These are phyloP conservation scores for Pythium aristosporum DNA, from an alignment of 352 stramenopile genomes.

Conservation along the genomic window DNA sequence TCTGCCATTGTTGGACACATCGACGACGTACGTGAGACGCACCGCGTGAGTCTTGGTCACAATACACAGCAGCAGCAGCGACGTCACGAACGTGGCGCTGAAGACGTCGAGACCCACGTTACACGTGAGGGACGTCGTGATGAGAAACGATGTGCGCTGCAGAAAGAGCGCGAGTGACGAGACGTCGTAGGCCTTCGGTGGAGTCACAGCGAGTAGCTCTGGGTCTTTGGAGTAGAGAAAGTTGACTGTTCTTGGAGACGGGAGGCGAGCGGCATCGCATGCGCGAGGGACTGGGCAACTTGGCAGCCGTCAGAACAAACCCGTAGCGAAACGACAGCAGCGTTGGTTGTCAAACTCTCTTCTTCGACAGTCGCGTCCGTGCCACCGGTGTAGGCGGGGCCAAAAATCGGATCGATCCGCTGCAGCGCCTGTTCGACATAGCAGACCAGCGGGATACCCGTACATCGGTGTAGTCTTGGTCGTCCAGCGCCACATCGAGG, in stretches of 20 bases:
- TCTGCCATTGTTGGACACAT: conserved; percentile 94
- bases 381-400: conserved; percentile 76
- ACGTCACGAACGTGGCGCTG: conserved; percentile 82
- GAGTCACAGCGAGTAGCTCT: conserved; percentile 60
- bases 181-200: conserved; percentile 49
- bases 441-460: conserved; percentile 68
- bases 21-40: conserved; percentile 61
- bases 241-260: conserved; percentile 54
- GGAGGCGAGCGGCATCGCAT: conserved; percentile 85
- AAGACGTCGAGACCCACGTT: conserved; percentile 80
- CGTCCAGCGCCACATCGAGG: conserved; percentile 90
- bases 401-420: conserved; percentile 85
- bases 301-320: conserved; percentile 69
- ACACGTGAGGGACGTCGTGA: conserved; percentile 89
- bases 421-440: conserved; percentile 76
- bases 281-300: conserved; percentile 74
- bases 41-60: conserved; percentile 30
- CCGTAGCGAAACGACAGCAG: conserved; percentile 89
- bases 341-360: conserved; percentile 86
- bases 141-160: conserved; percentile 86
- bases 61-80: conserved; percentile 88
- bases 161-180: conserved; percentile 59
- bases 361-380: conserved; percentile 84
- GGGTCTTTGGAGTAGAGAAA: conserved; percentile 94
- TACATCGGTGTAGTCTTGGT: conserved; percentile 87